phyloP scores from a whole-genome alignment of 176 grass and related monocot genomes.

The Alopecurus myosuroides region DNA sequence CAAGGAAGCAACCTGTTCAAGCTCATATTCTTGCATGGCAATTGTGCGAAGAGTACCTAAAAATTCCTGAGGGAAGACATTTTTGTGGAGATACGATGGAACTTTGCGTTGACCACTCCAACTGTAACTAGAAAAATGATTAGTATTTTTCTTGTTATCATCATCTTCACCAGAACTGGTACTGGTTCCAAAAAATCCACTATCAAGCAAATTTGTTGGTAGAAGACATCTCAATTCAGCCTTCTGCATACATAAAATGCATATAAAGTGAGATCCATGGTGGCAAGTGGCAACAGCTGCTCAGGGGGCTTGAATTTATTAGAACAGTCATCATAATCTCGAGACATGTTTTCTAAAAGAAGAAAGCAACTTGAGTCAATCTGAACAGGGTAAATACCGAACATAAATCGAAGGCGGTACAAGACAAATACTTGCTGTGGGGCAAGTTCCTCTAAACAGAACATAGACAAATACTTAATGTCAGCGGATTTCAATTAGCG shows the following conservation, averaged over 20 bases:
- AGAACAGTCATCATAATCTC: neutral
- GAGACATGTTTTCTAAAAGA: neutral
- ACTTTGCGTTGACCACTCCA: slow-evolving; percentile 83
- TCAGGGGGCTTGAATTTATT: neutral
- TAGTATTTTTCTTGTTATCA: slow-evolving; percentile 29
- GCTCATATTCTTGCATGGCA: slow-evolving; percentile 87
- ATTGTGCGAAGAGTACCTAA: slow-evolving; percentile 63
- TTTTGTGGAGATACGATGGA: slow-evolving; percentile 70
- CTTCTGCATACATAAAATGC: slow-evolving; percentile 49
- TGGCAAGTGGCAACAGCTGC: neutral
- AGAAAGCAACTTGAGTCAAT: neutral
- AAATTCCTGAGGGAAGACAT: slow-evolving; percentile 83
- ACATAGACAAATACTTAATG: neutral
- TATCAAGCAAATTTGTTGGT: slow-evolving; percentile 64
- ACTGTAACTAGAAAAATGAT: slow-evolving; percentile 49
- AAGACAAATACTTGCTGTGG: neutral
- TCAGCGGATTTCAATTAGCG: slow-evolving; percentile 73
- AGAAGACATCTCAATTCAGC: slow-evolving; percentile 85
- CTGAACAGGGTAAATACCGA: neutral
- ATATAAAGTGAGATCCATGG: slow-evolving; percentile 13
- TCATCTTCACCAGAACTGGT: slow-evolving; percentile 29
- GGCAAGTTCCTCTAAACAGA: neutral
- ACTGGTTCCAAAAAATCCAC: slow-evolving; percentile 63
- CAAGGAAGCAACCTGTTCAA: slow-evolving; percentile 55
- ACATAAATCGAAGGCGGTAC: slow-evolving; percentile 3